These are phyloP conservation scores for Fagus crenata DNA, from an alignment of 306 rosid species.

Conservation along the genomic window DNA sequence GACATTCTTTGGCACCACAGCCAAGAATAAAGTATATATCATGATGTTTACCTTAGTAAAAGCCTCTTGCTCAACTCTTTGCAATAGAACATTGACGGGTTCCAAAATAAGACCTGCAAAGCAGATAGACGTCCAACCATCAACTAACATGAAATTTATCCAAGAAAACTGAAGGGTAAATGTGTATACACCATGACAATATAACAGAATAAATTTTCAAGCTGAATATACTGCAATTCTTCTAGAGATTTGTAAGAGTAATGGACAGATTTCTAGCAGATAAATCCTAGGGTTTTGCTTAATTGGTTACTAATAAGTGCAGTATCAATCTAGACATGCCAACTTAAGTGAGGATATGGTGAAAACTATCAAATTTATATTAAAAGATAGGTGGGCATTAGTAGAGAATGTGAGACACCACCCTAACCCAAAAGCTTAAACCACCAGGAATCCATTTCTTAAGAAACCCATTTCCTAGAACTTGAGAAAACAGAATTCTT, in stretches of 20 bases:
- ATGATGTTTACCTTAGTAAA: constrained; percentile 63
- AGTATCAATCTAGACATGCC: neutral
- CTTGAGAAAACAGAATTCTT: no score
- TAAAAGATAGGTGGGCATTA: neutral
- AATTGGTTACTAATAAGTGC: no score
- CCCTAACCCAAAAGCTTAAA: neutral
- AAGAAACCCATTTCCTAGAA: no score
- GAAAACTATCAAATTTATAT: neutral
- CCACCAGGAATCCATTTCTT: neutral
- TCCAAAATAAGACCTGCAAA: constrained; percentile 66
- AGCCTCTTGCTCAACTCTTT: constrained; percentile 79
- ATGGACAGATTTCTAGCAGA: neutral
- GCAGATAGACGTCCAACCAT: constrained; percentile 22
- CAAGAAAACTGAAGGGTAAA: neutral
- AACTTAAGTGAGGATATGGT: neutral
- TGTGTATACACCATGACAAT: neutral
- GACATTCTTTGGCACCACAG: constrained; percentile 1
- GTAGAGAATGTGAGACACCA: neutral
- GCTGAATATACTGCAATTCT: neutral
- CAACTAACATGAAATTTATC: constrained; percentile 8
- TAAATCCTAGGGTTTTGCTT: neutral
- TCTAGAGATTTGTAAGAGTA: neutral
- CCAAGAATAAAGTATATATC: constrained; percentile 15
- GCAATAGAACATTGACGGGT: constrained; percentile 57
- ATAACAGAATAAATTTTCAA: neutral